A percentile compares a stretch with the other conserved stretches of the same genome.
Conservation (phyloP, 192 early-diverging fungal genomes). For the Linnemannia elongata region DNA sequence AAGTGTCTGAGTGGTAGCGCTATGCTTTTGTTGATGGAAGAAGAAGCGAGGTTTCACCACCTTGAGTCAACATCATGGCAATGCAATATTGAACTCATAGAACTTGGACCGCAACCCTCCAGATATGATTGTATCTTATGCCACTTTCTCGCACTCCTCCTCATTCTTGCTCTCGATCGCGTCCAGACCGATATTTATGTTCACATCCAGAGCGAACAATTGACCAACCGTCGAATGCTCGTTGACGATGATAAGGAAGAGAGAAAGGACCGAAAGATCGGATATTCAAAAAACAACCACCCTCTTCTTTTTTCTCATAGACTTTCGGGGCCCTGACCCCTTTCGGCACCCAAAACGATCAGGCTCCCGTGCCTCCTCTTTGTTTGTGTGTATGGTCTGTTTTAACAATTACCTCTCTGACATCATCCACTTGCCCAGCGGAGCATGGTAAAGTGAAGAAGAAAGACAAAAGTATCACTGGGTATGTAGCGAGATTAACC, state of each 20-base stretch:
- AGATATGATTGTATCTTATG: neutral
- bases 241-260: neutral
- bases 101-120: neutral
- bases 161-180: neutral
- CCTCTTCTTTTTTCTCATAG: neutral
- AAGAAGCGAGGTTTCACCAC: neutral
- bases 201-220: neutral
- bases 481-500: neutral
- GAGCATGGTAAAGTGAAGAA: neutral
- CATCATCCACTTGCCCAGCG: neutral
- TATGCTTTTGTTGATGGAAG: neutral
- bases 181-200: neutral
- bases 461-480: neutral
- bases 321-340: constrained; percentile 6
- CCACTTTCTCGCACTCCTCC: neutral
- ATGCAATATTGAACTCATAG: neutral
- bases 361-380: neutral
- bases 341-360: neutral
- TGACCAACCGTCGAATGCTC: neutral
- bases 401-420: neutral
- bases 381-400: neutral
- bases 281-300: neutral
- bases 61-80: neutral
- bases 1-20: neutral
- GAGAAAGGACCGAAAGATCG: neutral